Base-by-base conservation (phyloP, 208 protist species). In the Crithidia expoeki region DNA sequence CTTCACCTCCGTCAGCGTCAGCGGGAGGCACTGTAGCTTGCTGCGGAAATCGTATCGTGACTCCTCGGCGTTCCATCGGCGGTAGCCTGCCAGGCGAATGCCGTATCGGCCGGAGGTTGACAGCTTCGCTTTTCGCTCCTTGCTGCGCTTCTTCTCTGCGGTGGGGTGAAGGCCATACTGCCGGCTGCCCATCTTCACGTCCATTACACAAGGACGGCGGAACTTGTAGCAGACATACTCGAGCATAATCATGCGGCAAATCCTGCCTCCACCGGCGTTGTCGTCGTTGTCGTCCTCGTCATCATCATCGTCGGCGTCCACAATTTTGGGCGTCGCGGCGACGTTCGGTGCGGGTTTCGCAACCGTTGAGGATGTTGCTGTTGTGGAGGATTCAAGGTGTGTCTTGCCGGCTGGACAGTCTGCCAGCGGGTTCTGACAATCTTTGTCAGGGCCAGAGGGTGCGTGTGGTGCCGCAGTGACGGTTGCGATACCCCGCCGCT, bases 171-270 rank as follows among this genome's bases (percentile, higher is more conserved):
- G 72, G 19, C 91, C 91, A 59, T 94, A 94, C 80, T 96, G 91
- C 2, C 91, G 81, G 27, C 70, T 79, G 27, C 91, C 91, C 86
- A 96, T 96, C 76, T 96, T 96, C 12, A 94, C 80, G 61, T 96
- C 91, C 53, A 96, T 73, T 40, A 96, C 83, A 55, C 91, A 96
- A 0, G 88, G 88, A 21, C 72, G 82, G 12, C 50, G 61, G 60
- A 96, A 94, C 62, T 81, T 78, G 64, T 85, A 84, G 81, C 91
- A 94, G 23, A 94, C 79, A 53, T 96, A 87, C 75, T 96, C 88
- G 16, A 96, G 74, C 36, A 84, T 81, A 52, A 94, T 91, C 86
- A 96, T 90, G 33, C 86, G 74, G 38, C 68, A 75, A 23, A 78
- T 50, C 57, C 49, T 69, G 47, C 56, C 21, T 28, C 52, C 52